phyloP scores from a whole-genome alignment of 495 filamentous ascomycete species.

The Acidiella bohemica region DNA sequence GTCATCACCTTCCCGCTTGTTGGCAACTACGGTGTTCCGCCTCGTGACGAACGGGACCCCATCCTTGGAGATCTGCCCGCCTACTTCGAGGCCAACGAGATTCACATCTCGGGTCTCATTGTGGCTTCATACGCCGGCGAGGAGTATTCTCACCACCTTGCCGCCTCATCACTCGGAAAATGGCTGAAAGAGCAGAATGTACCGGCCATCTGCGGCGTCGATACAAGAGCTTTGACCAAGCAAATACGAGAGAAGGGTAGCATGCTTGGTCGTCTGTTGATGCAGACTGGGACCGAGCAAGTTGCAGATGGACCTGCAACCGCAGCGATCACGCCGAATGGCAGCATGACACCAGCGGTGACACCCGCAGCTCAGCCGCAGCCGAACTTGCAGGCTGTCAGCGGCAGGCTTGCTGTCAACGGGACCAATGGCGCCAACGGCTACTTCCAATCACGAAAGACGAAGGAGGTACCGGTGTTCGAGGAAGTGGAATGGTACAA shows the following conservation, averaged over 20 bases:
- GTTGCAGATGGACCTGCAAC: constrained; percentile 16
- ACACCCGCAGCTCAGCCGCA: not conserved
- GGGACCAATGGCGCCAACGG: constrained; percentile 16
- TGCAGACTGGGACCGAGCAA: constrained; percentile 36
- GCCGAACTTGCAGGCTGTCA: constrained; percentile 10
- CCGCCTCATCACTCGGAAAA: constrained; percentile 71
- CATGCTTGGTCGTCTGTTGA: constrained; percentile 85
- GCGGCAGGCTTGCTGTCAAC: constrained; percentile 14
- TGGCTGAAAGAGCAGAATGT: constrained; percentile 94
- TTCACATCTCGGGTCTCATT: constrained; percentile 84
- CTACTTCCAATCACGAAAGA: constrained; percentile 5
- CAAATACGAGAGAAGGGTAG: constrained; percentile 83
- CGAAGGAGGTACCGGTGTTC: constrained; percentile 17
- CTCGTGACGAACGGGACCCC: constrained; percentile 65
- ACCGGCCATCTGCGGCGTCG: constrained; percentile 91
- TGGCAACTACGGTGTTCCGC: constrained; percentile 92
- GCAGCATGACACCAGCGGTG: constrained; percentile 11
- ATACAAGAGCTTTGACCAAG: constrained; percentile 89
- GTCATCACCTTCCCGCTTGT: constrained; percentile 98
- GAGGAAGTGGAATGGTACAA: constrained; percentile 77
- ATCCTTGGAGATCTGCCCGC: constrained; percentile 72
- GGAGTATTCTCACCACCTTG: constrained; percentile 87
- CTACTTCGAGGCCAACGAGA: constrained; percentile 79
- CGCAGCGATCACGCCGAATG: constrained; percentile 14
- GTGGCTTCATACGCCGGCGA: constrained; percentile 85